phyloP scores from a whole-genome alignment of 352 stramenopile species.

The Globisporangium ultimum region DNA sequence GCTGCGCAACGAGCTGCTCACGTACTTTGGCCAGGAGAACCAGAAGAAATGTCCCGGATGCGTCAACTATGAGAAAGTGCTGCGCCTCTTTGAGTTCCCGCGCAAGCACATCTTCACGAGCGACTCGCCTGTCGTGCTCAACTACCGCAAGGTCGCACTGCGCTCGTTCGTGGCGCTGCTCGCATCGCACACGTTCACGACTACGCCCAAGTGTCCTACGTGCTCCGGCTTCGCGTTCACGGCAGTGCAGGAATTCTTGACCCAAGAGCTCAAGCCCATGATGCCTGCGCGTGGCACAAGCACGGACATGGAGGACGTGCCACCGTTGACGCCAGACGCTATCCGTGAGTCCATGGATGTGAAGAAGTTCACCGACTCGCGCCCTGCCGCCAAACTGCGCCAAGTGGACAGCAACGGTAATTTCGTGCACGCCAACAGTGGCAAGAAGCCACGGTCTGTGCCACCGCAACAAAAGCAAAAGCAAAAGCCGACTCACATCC shows the following conservation, averaged over 20 bases:
- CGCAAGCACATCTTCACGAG: constrained; percentile 83
- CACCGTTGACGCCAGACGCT: constrained; percentile 21
- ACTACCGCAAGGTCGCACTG: constrained; percentile 78
- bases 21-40: constrained; percentile 47
- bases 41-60: constrained; percentile 76
- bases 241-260: constrained; percentile 76
- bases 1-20: constrained; percentile 68
- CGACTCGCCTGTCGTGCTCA: constrained; percentile 68
- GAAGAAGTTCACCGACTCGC: constrained; percentile 72
- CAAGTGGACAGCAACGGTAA: constrained; percentile 64
- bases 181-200: constrained; percentile 80
- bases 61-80: constrained; percentile 79
- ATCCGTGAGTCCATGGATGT: constrained; percentile 71
- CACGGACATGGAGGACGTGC: constrained; percentile 7
- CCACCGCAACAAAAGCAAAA: constrained; percentile 16
- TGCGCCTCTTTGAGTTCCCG: constrained; percentile 81
- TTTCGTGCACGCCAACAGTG: constrained; percentile 29
- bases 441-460: constrained; percentile 7
- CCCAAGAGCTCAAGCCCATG: constrained; percentile 22
- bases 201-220: constrained; percentile 73
- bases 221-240: constrained; percentile 75
- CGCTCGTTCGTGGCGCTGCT: constrained; percentile 67
- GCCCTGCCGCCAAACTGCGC: constrained; percentile 39
- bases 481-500: not conserved
- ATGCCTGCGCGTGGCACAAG: not conserved